Base-by-base conservation (phyloP, 345 rosid genomes). In the Viola odorata region DNA sequence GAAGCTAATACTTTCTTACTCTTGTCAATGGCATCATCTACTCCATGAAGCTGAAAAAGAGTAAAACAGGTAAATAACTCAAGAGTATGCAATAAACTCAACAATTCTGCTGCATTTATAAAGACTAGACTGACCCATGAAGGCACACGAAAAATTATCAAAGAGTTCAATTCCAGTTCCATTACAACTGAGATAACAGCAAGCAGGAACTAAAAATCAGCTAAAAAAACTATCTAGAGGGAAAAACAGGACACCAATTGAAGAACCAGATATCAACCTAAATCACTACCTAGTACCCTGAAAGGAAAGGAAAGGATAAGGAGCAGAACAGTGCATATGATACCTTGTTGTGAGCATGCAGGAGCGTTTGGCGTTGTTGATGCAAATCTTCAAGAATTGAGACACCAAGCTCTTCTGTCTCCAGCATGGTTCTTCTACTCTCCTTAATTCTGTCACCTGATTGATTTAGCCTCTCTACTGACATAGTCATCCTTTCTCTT, bases 371-470 rank as follows among this genome's bases (percentile, higher is more conserved):
- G 61, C 96, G 70, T 76, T 95, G 99, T 56, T 85, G 75, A 77
- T 87, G 88, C 77, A 95, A 70, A 73, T 95, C 99, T 64, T 86
- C 87, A 70, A 95, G 99, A 76, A 95, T 79, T 32, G 99, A 91
- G 65, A 95, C 96, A 36, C 99, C 99, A 37, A 91, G 88, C 53
- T 91, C 95, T 79, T 95, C 99, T 15, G 99, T 91, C 76, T 95
- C 99, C 58, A 91, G 78, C 86, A 91, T 84, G 60, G 85, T 81
- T 77, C 81, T 88, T 73, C 92, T 86, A 72, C 99, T 77, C 61
- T 91, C 97, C 75, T 81, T 88, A 48, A 95, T 64, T 76, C 96
- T 80, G 62, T 86, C 91, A 15, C 89, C 70, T 15, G 89, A 72
- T 4, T 82, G 78, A 45, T 81, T 84, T 68, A 95, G 58, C 64